Evolutionary conservation across 495 filamentous ascomycete genomes (phyloP).

Genomic region (Paragyromitra xinjiangensis): DNA sequence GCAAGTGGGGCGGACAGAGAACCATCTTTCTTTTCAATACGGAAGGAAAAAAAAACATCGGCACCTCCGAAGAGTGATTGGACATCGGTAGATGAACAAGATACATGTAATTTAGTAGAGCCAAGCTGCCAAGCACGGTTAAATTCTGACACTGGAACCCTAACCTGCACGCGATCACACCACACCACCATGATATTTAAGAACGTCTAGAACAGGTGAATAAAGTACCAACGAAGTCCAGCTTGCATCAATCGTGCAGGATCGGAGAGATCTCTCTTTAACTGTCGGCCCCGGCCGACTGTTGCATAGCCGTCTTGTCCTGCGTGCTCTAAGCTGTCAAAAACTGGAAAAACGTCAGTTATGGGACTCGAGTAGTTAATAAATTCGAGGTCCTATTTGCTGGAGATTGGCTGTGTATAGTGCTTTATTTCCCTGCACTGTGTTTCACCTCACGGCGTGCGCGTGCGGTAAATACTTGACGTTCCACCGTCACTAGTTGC

Average conservation of each 20-base stretch:
- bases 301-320: neutral
- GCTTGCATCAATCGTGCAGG: slow-evolving; percentile 1
- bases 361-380: slow-evolving; percentile 7
- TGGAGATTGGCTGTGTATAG: neutral
- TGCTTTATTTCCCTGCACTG: neutral
- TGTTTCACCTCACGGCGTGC: slow-evolving; percentile 5
- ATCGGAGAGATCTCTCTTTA: slow-evolving; percentile 27
- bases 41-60: too few species aligned
- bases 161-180: slow-evolving; percentile 5
- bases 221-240: slow-evolving; percentile 18
- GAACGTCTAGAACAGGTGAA: neutral
- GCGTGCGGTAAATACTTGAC: neutral
- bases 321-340: neutral
- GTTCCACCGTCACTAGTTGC: neutral
- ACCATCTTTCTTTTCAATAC: neutral
- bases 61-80: neutral
- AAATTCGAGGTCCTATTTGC: neutral
- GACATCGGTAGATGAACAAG: neutral
- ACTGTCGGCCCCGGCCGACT: slow-evolving; percentile 28
- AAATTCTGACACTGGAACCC: slow-evolving; percentile 2
- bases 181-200: slow-evolving; percentile 13
- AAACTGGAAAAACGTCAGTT: neutral
- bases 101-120: neutral
- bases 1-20: neutral
- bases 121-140: slow-evolving; percentile 7